These are phyloP conservation scores for Penicillium desertorum DNA, from an alignment of 495 filamentous ascomycete species.

Conservation along the genomic window DNA sequence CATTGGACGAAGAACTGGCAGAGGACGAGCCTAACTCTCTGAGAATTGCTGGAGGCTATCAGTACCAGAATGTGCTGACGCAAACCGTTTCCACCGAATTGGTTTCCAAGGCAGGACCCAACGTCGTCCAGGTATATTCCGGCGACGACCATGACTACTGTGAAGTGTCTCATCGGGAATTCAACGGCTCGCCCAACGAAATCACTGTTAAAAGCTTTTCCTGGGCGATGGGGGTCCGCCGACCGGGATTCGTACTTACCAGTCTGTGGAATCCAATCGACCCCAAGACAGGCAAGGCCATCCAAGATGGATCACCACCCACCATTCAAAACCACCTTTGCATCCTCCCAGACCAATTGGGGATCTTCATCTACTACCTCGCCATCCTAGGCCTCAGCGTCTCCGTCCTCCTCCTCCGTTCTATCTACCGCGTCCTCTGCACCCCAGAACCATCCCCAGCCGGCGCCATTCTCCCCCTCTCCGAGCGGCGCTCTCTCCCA, in stretches of 20 bases:
- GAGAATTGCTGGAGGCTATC: conserved; percentile 71
- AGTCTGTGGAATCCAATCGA: conserved; percentile 91
- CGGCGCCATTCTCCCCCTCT: conserved; percentile 39
- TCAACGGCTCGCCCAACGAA: conserved; percentile 68
- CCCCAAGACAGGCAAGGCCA: conserved; percentile 54
- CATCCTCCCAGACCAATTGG: conserved; percentile 82
- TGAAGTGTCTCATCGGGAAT: conserved; percentile 73
- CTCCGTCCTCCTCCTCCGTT: conserved; percentile 56
- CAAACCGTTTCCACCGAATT: conserved; percentile 69
- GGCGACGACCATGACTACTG: conserved; percentile 99
- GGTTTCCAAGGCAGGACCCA: conserved; percentile 69
- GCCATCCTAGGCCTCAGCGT: conserved; percentile 60
- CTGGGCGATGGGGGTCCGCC: conserved; percentile 95
- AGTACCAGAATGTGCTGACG: conserved; percentile 93
- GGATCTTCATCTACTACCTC: conserved; percentile 76
- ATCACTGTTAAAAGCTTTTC: conserved; percentile 92
- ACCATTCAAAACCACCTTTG: conserved; percentile 90
- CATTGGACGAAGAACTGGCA: conserved; percentile 53
- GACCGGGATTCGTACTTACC: conserved; percentile 82
- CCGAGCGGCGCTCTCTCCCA: conserved; percentile 29
- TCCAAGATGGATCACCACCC: conserved; percentile 36
- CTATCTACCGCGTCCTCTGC: conserved; percentile 50
- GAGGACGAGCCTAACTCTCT: conserved; percentile 80
- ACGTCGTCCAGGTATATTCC: conserved; percentile 74
- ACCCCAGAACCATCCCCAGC: conserved; percentile 15